phyloP scores from a whole-genome alignment of 352 stramenopile genomes.

The Phytopythium kandeliae region DNA sequence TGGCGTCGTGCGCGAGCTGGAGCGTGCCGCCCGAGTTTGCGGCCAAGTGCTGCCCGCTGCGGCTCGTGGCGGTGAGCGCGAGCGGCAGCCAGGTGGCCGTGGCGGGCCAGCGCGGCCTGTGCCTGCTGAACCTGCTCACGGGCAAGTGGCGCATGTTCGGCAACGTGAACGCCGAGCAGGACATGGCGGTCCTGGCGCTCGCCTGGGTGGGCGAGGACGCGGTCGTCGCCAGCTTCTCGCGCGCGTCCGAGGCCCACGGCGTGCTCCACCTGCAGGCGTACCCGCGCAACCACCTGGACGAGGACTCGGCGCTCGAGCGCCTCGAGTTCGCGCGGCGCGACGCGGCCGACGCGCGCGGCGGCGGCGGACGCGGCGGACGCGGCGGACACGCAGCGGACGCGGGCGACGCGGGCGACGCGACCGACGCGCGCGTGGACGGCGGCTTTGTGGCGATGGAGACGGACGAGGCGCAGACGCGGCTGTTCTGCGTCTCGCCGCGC shows the following conservation, averaged over 20 bases:
- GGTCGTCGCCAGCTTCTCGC: slow-evolving; percentile 58
- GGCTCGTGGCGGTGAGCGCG: slow-evolving; percentile 44
- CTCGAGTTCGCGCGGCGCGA: slow-evolving; percentile 35
- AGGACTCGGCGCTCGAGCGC: slow-evolving; percentile 44
- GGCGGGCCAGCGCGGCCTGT: slow-evolving; percentile 68
- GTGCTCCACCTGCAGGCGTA: slow-evolving; percentile 61
- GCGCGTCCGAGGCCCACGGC: slow-evolving; percentile 47
- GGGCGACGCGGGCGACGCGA: too few relatives aligned
- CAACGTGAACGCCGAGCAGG: slow-evolving; percentile 81
- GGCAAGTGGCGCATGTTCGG: slow-evolving; percentile 82
- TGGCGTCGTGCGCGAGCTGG: slow-evolving; percentile 58
- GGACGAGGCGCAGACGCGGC: slow-evolving; percentile 34
- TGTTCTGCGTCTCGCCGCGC: slow-evolving; percentile 52
- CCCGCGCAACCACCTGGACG: slow-evolving; percentile 70
- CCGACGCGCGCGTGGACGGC: slow-evolving; percentile 12
- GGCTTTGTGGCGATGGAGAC: slow-evolving; percentile 54
- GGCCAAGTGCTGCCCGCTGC: slow-evolving; percentile 53
- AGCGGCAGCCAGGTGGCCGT: slow-evolving; percentile 62
- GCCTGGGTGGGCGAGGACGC: slow-evolving; percentile 62
- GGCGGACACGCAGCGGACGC: too few relatives aligned
- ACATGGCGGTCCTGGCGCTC: slow-evolving; percentile 59
- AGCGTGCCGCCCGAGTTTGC: slow-evolving; percentile 55
- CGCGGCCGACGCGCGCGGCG: slow-evolving; percentile 13
- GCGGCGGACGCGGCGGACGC: not conserved
- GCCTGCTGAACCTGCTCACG: slow-evolving; percentile 54